Conservation (phyloP, 805 yeast species). For the Dipodascus geniculatus region DNA sequence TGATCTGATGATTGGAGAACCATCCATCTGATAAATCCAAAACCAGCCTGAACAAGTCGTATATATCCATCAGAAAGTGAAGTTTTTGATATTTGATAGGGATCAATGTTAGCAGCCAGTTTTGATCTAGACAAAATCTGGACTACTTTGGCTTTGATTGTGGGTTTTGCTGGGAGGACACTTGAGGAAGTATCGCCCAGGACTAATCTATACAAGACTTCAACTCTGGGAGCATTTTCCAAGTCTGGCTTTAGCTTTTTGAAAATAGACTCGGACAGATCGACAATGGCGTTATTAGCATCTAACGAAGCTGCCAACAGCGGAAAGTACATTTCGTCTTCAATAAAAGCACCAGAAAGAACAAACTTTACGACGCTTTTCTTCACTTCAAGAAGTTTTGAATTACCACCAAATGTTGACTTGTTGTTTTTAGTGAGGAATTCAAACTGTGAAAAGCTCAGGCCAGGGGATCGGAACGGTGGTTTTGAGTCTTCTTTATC, state of each 20-base stretch:
- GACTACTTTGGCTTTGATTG: conserved; percentile 46
- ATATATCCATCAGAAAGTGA: conserved; percentile 49
- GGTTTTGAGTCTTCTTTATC: background rate
- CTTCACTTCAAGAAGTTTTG: conserved; percentile 31
- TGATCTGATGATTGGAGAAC: conserved; percentile 5
- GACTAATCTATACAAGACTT: conserved; percentile 36
- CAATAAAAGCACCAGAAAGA: conserved; percentile 31
- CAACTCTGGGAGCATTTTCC: conserved; percentile 37
- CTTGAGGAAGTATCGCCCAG: conserved; percentile 33
- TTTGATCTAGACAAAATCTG: conserved; percentile 39
- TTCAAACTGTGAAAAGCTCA: conserved; percentile 41
- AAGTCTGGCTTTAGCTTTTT: conserved; percentile 40
- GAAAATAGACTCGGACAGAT: conserved; percentile 38
- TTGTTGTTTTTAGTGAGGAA: conserved; percentile 66
- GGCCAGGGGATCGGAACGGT: conserved; percentile 44
- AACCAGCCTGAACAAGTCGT: conserved; percentile 43
- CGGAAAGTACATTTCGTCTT: conserved; percentile 32
- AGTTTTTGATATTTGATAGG: conserved; percentile 40
- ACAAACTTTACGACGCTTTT: conserved; percentile 31
- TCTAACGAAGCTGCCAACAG: conserved; percentile 57
- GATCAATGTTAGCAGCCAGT: conserved; percentile 34
- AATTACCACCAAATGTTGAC: conserved; percentile 39
- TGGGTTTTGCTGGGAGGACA: conserved; percentile 41
- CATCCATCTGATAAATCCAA: conserved; percentile 49
- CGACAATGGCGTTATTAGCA: conserved; percentile 41